Conservation (phyloP, 2,329 filamentous ascomycete genomes). For the Rosellinia necatrix region DNA sequence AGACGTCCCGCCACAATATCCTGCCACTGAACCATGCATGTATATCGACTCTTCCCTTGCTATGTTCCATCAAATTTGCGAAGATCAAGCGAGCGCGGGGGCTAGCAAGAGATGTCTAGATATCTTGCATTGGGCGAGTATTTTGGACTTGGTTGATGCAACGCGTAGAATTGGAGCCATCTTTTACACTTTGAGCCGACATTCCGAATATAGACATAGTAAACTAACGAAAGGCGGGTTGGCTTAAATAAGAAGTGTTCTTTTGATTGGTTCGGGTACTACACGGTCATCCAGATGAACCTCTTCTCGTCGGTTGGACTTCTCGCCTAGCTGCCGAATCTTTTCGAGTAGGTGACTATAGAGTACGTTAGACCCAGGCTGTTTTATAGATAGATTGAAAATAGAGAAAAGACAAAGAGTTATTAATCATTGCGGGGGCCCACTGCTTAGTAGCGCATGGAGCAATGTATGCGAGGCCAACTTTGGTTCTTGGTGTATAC, state of each 20-base stretch:
- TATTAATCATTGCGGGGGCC: neutral
- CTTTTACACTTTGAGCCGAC: neutral
- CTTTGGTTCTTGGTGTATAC: neutral
- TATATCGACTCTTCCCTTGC: neutral
- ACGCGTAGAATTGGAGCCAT: neutral
- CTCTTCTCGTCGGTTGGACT: constrained; percentile 41
- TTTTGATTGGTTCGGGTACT: constrained; percentile 53
- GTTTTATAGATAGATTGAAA: too few relatives aligned
- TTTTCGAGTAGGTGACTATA: constrained; percentile 61
- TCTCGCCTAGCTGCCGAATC: constrained; percentile 53
- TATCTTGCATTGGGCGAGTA: neutral
- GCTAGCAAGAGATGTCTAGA: neutral
- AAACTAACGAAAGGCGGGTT: neutral
- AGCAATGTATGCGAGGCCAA: neutral
- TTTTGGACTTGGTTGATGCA: neutral
- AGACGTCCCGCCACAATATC: neutral
- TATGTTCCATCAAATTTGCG: neutral
- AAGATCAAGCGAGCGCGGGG: neutral
- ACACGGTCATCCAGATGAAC: constrained; percentile 39
- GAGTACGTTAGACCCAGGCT: constrained; percentile 25
- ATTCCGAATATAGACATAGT: neutral
- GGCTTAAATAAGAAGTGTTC: constrained; percentile 46
- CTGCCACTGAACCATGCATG: neutral
- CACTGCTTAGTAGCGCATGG: neutral
- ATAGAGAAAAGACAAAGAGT: neutral